Evolutionary conservation across 805 yeast species (phyloP), one percentile per base, ranked within the genome.

Genomic region (Suhomyces kilbournensis): DNA sequence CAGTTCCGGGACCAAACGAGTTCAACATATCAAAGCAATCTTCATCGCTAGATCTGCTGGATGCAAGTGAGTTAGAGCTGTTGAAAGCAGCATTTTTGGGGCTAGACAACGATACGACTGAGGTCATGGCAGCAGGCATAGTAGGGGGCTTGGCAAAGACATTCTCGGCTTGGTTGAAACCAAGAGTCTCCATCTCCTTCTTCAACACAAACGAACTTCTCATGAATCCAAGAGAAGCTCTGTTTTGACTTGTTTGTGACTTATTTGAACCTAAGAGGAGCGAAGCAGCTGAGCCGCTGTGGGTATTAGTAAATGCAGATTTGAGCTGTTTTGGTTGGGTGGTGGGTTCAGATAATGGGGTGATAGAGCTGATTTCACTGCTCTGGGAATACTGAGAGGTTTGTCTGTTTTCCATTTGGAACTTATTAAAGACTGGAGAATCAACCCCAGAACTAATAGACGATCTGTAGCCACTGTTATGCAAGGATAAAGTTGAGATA

Each of bases 211-310:
- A 74, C 39, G 76, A 69, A 48, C 71, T 65, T 61, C 74, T 70
- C 78, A 75, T 75, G 57, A 75, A 75, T 0, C 79, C 79, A 47
- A 68, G 53, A 2, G 78, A 74, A 26, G 73, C 78, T 46, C 74
- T 61, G 44, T 30, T 46, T 28, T 28, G 32, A 34, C 43, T 19
- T 9, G 26, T 35, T 15, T 44, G 46, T 12, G 45, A 22, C 25
- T 15, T 28, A 15, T 44, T 50, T 3, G 53, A 42, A 15, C 38
- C 55, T 42, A 46, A 39, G 17, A 49, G 43, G 46, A 60, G 55
- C 3, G 59, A 54, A n/a, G 60, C 56, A 5, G 57, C 52, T 4
- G 61, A 58, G 28, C 51, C 44, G 55, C 54, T 55, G 38, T 47
- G 53, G 34, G 52, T 47, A 32, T 40, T 47, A 50, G 40, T 52